Base-by-base conservation (phyloP, 2,329 filamentous ascomycete species). In the Colletotrichum abscissum region DNA sequence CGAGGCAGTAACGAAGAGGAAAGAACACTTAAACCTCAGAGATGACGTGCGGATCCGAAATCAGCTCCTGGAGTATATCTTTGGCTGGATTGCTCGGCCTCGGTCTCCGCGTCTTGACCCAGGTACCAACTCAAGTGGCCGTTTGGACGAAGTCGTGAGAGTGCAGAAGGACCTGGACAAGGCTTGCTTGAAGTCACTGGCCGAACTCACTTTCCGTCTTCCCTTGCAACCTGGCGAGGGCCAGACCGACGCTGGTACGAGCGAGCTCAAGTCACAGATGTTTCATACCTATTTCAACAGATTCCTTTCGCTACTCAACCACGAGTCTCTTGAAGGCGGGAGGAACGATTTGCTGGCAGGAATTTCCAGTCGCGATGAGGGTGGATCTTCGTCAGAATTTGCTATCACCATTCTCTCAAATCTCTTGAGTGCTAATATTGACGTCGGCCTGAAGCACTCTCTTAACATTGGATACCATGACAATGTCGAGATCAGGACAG, bases 261-360 rank as follows among this genome's bases (percentile, higher is more conserved):
- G 90, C 75, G 92, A 93, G 79, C 86, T 92, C 65, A 93, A 93
- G 78, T 92, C 90, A 1, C 89, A 93, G 77, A 91, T 93, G 88
- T 93, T 93, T 77, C 90, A 92, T 74, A 90, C 88, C 7, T 93
- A 93, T 79, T 93, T 93, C 81, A 93, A 92, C 74, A 86, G 91
- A 8, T 93, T 93, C 77, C 83, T 93, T 24, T 92, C 90, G 0
- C 82, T 93, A 5, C 84, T 93, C 33, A 92, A 92, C 73, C 85
- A 89, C 63, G 90, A 92, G 67, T 81, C 86, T 0, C 77, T 82
- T 1, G 86, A 88, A 5, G 78, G 82, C 49, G 79, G 80, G n/a
- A 82, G 84, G 65, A 81, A 79, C 8, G 89, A 91, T 52, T 75
- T 81, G 24, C 75, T 81, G 16, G 30, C 73, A 14, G 56, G 65